Conservation (phyloP, 208 protist species). For the Entamoeba invadens region DNA sequence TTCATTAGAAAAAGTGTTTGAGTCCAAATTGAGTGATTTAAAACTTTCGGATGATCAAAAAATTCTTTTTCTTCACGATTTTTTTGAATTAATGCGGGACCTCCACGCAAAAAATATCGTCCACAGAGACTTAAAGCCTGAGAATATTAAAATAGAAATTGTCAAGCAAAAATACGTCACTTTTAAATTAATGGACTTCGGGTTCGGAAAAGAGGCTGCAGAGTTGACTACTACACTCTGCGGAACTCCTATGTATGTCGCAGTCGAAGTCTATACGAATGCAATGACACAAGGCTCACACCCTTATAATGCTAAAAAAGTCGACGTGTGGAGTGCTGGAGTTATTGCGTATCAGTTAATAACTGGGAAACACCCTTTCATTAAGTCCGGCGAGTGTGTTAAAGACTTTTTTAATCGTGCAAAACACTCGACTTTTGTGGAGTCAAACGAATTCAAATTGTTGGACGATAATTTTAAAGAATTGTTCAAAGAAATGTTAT, state of each 20-base stretch:
- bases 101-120: background rate
- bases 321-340: background rate
- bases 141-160: background rate
- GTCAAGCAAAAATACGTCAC: background rate
- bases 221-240: no score
- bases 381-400: no score
- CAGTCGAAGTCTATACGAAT: background rate
- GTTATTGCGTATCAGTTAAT: background rate
- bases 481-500: background rate
- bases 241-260: background rate
- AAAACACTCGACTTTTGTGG: no score
- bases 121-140: background rate
- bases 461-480: no score
- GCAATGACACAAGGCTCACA: background rate
- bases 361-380: background rate
- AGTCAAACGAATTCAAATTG: no score
- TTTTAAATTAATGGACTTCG: background rate
- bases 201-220: background rate
- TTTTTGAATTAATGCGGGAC: background rate
- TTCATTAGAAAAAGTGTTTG: no score
- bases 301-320: background rate
- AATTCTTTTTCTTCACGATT: background rate
- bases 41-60: no score
- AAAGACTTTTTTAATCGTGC: no score
- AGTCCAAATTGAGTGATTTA: no score